A percentile compares a stretch with the other conserved stretches of the same genome.
Evolutionary conservation across 805 yeast species (phyloP).

Genomic region (Barnettozyma populi): DNA sequence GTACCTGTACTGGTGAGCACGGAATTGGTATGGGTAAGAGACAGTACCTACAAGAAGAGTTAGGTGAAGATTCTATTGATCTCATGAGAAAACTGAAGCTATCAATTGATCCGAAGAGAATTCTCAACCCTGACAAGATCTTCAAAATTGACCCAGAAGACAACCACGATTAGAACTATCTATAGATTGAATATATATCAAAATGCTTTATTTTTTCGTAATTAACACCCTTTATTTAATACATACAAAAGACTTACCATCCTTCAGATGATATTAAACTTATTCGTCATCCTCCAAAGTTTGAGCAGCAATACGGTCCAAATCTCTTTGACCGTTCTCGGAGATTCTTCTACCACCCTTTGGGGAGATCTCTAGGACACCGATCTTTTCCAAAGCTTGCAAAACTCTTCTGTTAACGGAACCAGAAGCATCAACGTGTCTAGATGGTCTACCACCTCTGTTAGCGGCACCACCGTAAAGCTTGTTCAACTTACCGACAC

Average conservation of each 20-base stretch:
- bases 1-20: conserved; percentile 81
- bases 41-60: conserved; percentile 48
- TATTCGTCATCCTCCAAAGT: conserved; percentile 86
- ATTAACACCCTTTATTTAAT: conserved; percentile 14
- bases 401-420: conserved; percentile 97
- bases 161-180: conserved; percentile 13
- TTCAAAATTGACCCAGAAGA: conserved; percentile 59
- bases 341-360: conserved; percentile 99
- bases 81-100: conserved; percentile 67
- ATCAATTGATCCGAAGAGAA: conserved; percentile 63
- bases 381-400: conserved; percentile 97
- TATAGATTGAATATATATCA: not conserved
- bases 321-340: conserved; percentile 99
- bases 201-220: conserved; percentile 12
- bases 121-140: conserved; percentile 68
- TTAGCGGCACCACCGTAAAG: conserved; percentile 98
- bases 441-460: conserved; percentile 99
- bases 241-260: conserved; percentile 8
- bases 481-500: conserved; percentile 99
- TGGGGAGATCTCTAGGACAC: conserved; percentile 92
- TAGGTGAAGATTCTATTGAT: conserved; percentile 59
- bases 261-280: conserved; percentile 9
- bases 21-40: conserved; percentile 77
- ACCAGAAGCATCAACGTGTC: conserved; percentile 98
- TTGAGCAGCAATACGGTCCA: conserved; percentile 99